Conservation (phyloP, 495 filamentous ascomycete species). For the Immersiella caudata region DNA sequence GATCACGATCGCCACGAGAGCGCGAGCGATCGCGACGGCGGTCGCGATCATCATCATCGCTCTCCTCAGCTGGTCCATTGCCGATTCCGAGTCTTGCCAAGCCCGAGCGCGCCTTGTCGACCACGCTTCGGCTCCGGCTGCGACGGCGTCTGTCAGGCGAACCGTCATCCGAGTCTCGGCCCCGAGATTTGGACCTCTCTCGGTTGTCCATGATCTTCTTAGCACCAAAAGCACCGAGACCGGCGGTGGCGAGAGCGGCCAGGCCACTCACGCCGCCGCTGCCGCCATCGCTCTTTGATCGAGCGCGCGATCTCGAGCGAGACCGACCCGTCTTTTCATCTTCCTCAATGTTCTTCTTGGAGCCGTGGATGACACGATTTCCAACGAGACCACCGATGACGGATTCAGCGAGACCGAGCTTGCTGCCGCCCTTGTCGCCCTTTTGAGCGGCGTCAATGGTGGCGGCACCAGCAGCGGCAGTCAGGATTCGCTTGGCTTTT, state of each 20-base stretch:
- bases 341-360: conserved; percentile 62
- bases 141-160: conserved; percentile 43
- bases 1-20: conserved; percentile 40
- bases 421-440: conserved; percentile 68
- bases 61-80: conserved; percentile 43
- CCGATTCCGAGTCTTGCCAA: conserved; percentile 52
- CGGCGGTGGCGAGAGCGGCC: conserved; percentile 72
- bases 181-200: conserved; percentile 63
- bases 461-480: conserved; percentile 81
- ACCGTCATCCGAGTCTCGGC: conserved; percentile 54
- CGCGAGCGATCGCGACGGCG: conserved; percentile 33
- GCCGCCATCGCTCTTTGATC: conserved; percentile 47
- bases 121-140: conserved; percentile 56
- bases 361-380: conserved; percentile 78
- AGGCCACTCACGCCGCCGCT: conserved; percentile 54
- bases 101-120: conserved; percentile 46
- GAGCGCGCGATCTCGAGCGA: conserved; percentile 55
- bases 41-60: conserved; percentile 43
- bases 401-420: conserved; percentile 67
- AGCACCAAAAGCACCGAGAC: conserved; percentile 74
- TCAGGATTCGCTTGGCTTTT: conserved; percentile 85
- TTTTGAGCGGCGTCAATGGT: conserved; percentile 79
- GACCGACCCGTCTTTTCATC: conserved; percentile 54
- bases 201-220: conserved; percentile 75
- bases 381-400: conserved; percentile 83